Base-by-base conservation (phyloP, 2,329 filamentous ascomycete genomes). In the Arthrobotrys entomopaga region DNA sequence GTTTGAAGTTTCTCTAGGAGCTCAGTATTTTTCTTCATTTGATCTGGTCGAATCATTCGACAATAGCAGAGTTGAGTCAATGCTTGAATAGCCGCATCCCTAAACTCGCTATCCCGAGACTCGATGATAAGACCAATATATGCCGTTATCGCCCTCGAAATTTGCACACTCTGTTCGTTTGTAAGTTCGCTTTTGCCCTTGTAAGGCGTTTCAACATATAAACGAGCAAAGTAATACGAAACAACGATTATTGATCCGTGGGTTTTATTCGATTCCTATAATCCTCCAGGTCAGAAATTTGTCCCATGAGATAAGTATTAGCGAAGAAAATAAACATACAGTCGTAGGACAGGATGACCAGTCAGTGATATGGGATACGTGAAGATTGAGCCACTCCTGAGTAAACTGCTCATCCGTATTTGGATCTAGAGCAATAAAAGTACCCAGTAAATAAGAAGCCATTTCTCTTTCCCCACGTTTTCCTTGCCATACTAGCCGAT, bases 1-100 rank as follows among this genome's bases (percentile, higher is more conserved):
- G 85, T 83, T 4, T 87, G 84, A 0, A 97, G 83, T 5, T 87
- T 86, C 16, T 89, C 85, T 22, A 89, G 84, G 13, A 93, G 83
- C 0, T 84, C 70, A 15, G 70, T 20, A 22, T 67, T 63, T 48
- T 57, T 67, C 81, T 26, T 80, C 81, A 2, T 82, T 78, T 26
- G 80, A 77, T 3, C 79, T 77, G 70, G 63, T 49, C 46, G 40
- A 3, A 67, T 16, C 7, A 86, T 78, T 1, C 82, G 82, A 0
- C 83, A 84, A 2, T 82, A 81, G 83, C 84, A 85, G 0, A 87
- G 78, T 71, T 86, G 84, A 0, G 83, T 78, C 53, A 85, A 82
- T 0, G 83, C 79, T 4, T 85, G 84, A 20, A 86, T 79, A 0
- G 84, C 78, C 0, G 83, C 80, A 29, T 77, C 76, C 46, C 78